phyloP scores from a whole-genome alignment of 306 rosid species.

The Glycine tomentella region DNA sequence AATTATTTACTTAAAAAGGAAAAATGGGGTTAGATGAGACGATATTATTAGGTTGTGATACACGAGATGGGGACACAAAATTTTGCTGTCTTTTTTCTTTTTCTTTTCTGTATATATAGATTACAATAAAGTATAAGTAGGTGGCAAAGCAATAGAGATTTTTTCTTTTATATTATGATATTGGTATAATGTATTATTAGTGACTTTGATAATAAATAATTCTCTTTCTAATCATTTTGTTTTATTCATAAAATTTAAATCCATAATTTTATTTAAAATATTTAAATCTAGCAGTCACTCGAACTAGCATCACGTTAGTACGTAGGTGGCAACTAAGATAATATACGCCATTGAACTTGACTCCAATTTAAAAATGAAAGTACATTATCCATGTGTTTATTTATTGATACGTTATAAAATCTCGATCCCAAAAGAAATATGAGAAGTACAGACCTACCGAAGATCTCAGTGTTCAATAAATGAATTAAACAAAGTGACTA shows the following conservation, averaged over 20 bases:
- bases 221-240: too few species aligned
- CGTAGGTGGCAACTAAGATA: conserved; percentile 19
- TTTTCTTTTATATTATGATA: too few species aligned
- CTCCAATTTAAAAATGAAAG: conserved; percentile 19
- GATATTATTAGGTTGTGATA: background rate
- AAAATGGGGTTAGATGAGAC: background rate
- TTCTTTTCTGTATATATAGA: background rate
- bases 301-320: too few species aligned
- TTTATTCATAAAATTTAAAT: too few species aligned
- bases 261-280: too few species aligned
- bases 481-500: background rate
- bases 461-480: conserved; percentile 41
- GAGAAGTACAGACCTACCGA: conserved; percentile 11
- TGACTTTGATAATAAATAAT: too few species aligned
- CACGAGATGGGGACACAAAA: conserved; percentile 35
- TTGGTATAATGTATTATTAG: too few species aligned
- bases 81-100: background rate
- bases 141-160: too few species aligned
- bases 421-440: conserved; percentile 10
- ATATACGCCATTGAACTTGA: conserved; percentile 32
- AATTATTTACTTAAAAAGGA: conserved; percentile 4
- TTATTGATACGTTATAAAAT: conserved; percentile 24
- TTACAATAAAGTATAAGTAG: conserved; percentile 5
- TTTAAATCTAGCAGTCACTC: too few species aligned
- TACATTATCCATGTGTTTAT: background rate